phyloP scores from a whole-genome alignment of 208 protist genomes.

The Leishmania mexicana region DNA sequence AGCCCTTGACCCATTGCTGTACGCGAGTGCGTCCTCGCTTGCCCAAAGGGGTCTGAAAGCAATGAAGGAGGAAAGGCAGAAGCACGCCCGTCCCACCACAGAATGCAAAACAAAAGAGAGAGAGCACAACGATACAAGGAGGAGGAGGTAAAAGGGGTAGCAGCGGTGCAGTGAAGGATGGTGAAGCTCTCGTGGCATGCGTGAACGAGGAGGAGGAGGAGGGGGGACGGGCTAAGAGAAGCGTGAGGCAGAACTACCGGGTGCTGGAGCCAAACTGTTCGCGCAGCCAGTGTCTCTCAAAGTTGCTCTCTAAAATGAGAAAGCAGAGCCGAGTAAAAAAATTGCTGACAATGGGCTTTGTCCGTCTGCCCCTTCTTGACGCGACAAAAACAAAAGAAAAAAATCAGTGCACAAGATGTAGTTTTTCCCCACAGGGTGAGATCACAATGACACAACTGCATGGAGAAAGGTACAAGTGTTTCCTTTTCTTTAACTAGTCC shows the following conservation, averaged over 20 bases:
- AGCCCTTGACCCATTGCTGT: constrained; percentile 83
- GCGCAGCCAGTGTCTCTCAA: not conserved
- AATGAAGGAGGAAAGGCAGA: not conserved
- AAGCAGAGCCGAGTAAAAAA: not conserved
- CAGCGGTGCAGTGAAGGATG: not conserved
- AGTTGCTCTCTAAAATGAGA: not conserved
- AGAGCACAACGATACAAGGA: not conserved
- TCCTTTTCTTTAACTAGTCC: not conserved
- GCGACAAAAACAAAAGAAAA: not conserved
- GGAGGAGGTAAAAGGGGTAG: not conserved
- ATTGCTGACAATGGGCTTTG: not conserved
- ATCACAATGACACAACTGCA: not conserved
- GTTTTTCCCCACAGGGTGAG: not conserved
- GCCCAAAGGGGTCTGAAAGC: not conserved
- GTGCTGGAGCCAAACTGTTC: not conserved
- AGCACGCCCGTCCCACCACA: not conserved
- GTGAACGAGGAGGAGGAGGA: not conserved
- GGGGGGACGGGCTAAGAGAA: not conserved
- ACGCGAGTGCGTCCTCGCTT: not conserved
- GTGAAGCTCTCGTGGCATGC: not conserved
- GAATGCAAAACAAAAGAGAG: not conserved
- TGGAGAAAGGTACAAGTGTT: not conserved
- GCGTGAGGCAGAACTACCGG: not conserved
- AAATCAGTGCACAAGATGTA: not conserved
- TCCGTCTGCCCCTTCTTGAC: not conserved